phyloP scores from a whole-genome alignment of 1,284 basidiomycete species.

The Mycena sp. region DNA sequence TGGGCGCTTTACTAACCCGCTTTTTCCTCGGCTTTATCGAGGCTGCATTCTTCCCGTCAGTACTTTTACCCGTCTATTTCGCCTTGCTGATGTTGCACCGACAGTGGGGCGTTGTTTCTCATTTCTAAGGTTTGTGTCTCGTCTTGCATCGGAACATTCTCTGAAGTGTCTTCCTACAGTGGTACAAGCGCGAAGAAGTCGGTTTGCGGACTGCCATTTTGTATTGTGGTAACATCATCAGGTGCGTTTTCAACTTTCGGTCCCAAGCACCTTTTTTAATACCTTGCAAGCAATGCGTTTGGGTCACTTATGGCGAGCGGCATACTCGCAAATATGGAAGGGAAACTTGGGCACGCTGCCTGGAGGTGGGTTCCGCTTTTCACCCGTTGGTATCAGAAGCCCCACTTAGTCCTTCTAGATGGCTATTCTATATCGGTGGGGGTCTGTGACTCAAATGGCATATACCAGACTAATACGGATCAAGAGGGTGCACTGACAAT shows the following conservation, averaged over 20 bases:
- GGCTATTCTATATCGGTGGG: conserved; percentile 76
- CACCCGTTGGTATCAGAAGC: neutral
- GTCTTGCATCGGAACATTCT: conserved; percentile 11
- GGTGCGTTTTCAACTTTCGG: conserved; percentile 29
- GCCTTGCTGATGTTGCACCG: conserved; percentile 29
- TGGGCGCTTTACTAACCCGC: conserved; percentile 71
- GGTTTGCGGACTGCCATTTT: conserved; percentile 75
- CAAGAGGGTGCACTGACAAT: conserved; percentile 70
- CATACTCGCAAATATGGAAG: conserved; percentile 73
- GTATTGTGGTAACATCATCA: conserved; percentile 74
- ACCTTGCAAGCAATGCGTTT: conserved; percentile 70
- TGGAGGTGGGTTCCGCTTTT: conserved; percentile 64
- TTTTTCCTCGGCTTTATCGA: conserved; percentile 72
- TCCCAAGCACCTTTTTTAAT: neutral
- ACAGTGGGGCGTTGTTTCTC: conserved; percentile 48
- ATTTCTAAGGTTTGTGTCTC: conserved; percentile 53
- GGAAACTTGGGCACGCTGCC: conserved; percentile 71
- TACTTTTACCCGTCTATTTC: conserved; percentile 31
- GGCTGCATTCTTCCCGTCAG: conserved; percentile 75
- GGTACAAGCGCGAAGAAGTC: conserved; percentile 73
- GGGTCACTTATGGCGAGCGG: conserved; percentile 77
- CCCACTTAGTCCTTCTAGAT: conserved; percentile 46
- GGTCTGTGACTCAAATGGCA: neutral
- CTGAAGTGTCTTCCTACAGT: conserved; percentile 52
- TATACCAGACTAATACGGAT: neutral